phyloP scores from a whole-genome alignment of 2,329 filamentous ascomycete genomes.

The Drechmeria coniospora region DNA sequence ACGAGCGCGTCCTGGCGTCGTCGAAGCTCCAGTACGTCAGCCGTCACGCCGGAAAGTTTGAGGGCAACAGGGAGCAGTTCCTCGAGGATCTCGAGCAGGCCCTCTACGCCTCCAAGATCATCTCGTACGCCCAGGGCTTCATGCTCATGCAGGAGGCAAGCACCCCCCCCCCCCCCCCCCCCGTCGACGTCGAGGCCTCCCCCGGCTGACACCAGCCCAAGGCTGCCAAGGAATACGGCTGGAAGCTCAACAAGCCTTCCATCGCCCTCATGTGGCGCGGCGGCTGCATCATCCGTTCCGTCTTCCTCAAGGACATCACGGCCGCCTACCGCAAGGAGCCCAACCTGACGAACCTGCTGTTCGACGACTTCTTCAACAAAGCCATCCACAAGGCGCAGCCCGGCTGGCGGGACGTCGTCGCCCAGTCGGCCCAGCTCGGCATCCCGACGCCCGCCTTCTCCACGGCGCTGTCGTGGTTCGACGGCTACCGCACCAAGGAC shows the following conservation, averaged over 20 bases:
- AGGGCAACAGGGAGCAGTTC: conserved; percentile 84
- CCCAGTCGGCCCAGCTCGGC: conserved; percentile 84
- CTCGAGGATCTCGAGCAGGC: conserved; percentile 96
- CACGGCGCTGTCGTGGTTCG: conserved; percentile 95
- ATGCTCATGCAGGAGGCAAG: conserved; percentile 97
- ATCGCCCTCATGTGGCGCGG: conserved; percentile 99
- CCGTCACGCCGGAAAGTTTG: conserved; percentile 56
- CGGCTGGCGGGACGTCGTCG: conserved; percentile 81
- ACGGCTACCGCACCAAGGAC: conserved; percentile 94
- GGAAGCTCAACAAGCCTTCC: conserved; percentile 99
- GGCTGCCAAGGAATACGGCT: conserved; percentile 89
- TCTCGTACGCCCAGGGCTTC: conserved; percentile 98
- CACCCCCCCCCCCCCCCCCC: not conserved
- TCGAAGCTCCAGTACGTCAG: conserved; percentile 59
- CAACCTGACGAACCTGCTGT: conserved; percentile 93
- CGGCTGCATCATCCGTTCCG: conserved; percentile 98
- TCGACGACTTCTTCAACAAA: conserved; percentile 99
- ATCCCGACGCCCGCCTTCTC: conserved; percentile 95
- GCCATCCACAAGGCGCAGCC: conserved; percentile 93
- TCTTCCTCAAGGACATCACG: conserved; percentile 99
- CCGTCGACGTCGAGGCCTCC: not conserved
- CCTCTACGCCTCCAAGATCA: conserved; percentile 98
- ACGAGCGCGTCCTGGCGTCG: conserved; percentile 73
- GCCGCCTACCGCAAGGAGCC: conserved; percentile 88
- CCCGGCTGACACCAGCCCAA: conserved; percentile 22